phyloP scores from a whole-genome alignment of 768 basidiomycete species.

The Podaxis sp. region DNA sequence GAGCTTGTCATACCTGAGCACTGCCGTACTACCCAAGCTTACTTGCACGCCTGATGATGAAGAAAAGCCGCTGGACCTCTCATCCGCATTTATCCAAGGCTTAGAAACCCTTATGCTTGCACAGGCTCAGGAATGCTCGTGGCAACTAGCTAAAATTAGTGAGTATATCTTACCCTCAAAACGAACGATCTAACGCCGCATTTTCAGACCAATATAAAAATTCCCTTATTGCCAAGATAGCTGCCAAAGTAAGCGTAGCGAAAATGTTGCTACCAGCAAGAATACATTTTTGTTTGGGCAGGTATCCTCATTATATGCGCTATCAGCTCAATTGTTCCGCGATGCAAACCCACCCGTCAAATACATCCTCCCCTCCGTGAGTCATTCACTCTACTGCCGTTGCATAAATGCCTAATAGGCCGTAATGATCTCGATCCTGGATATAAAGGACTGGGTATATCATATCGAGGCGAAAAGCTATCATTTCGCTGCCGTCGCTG shows the following conservation, averaged over 20 bases:
- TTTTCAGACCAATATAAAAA: constrained; percentile 70
- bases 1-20: constrained; percentile 58
- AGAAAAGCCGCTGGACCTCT: constrained; percentile 66
- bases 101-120: constrained; percentile 83
- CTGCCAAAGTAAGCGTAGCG: constrained; percentile 54
- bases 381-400: constrained; percentile 15
- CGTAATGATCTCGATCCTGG: constrained; percentile 1
- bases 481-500: constrained; percentile 89
- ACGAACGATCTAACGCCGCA: constrained; percentile 8
- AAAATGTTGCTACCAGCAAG: not conserved
- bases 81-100: constrained; percentile 54
- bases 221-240: constrained; percentile 78
- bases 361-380: constrained; percentile 56
- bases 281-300: constrained; percentile 21
- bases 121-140: constrained; percentile 95
- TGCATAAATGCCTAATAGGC: not conserved
- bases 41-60: constrained; percentile 46
- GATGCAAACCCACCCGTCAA: constrained; percentile 44
- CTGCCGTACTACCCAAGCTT: constrained; percentile 54
- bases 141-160: constrained; percentile 92
- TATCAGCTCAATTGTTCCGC: constrained; percentile 31
- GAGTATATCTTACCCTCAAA: constrained; percentile 21
- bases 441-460: constrained; percentile 66
- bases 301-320: constrained; percentile 11
- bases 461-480: constrained; percentile 80